phyloP scores from a whole-genome alignment of 345 rosid genomes.

The Acer yangbiense region DNA sequence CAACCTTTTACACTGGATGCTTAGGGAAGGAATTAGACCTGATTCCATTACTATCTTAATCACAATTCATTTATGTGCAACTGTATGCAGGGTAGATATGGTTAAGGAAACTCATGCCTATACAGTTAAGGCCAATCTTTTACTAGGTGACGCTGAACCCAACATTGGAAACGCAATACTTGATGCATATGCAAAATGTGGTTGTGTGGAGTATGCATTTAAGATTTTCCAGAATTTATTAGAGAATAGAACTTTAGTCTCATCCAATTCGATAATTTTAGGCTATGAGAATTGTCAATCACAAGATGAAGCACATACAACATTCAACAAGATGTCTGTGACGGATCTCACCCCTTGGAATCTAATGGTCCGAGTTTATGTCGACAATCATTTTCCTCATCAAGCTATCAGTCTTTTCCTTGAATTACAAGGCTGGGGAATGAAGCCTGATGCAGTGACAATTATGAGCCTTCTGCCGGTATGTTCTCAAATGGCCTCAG shows the following conservation, averaged over 20 bases:
- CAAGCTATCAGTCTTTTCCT: conserved; percentile 58
- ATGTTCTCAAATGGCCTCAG: conserved; percentile 64
- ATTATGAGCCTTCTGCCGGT: conserved; percentile 75
- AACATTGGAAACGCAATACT: conserved; percentile 62
- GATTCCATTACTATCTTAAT: conserved; percentile 53
- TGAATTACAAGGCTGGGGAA: conserved; percentile 57
- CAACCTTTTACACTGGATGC: conserved; percentile 47
- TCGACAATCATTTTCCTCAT: conserved; percentile 47
- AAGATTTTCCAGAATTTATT: conserved; percentile 57
- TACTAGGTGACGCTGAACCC: conserved; percentile 41
- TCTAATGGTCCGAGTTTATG: conserved; percentile 73
- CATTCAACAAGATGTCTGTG: conserved; percentile 46
- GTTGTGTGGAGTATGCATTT: conserved; percentile 53
- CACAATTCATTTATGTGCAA: conserved; percentile 38
- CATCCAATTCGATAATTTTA: conserved; percentile 63
- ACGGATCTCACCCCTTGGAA: conserved; percentile 80
- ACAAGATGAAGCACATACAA: conserved; percentile 44
- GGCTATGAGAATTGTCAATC: conserved; percentile 58
- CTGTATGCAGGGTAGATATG: conserved; percentile 31
- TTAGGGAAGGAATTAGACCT: conserved; percentile 49
- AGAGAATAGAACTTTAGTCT: conserved; percentile 50
- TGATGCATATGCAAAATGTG: conserved; percentile 76
- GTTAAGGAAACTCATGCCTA: conserved; percentile 80
- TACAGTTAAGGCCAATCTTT: conserved; percentile 51
- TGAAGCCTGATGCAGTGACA: conserved; percentile 75